These are phyloP conservation scores for Lojkania enalia DNA, from an alignment of 2,329 filamentous ascomycete species.

Conservation along the genomic window DNA sequence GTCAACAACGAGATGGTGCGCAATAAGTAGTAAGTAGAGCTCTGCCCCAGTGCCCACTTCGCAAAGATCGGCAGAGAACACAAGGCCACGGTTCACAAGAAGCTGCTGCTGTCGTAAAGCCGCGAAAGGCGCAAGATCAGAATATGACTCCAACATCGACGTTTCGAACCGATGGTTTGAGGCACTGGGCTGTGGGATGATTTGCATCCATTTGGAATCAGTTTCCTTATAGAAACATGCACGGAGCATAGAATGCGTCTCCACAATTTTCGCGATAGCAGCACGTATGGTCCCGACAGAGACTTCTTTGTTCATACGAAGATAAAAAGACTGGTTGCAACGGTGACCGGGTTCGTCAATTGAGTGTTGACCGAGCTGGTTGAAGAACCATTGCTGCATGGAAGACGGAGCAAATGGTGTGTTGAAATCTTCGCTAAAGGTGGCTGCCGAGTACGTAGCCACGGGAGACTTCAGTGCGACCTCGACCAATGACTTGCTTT, in stretches of 20 bases:
- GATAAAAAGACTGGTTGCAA: slow-evolving; percentile 47
- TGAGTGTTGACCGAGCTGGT: slow-evolving; percentile 7
- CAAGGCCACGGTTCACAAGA: slow-evolving; percentile 22
- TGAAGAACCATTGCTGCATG: slow-evolving; percentile 46
- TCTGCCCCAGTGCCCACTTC: slow-evolving; percentile 22
- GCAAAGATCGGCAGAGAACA: slow-evolving; percentile 45
- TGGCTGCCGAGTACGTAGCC: slow-evolving; percentile 1
- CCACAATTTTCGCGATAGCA: slow-evolving; percentile 12
- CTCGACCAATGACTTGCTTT: slow-evolving; percentile 42
- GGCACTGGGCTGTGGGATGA: not conserved
- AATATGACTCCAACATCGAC: not conserved
- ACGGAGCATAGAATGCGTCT: slow-evolving; percentile 24
- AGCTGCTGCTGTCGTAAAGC: not conserved
- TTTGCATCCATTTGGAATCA: slow-evolving; percentile 3
- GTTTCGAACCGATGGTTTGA: not conserved
- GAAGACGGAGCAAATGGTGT: slow-evolving; percentile 44
- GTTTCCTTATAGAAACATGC: slow-evolving; percentile 13
- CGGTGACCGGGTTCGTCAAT: slow-evolving; percentile 29
- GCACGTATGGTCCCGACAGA: slow-evolving; percentile 21
- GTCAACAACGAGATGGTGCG: slow-evolving; percentile 39
- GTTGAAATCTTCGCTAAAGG: slow-evolving; percentile 16
- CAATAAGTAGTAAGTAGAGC: slow-evolving; percentile 30
- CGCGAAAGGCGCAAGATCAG: not conserved
- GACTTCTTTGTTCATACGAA: slow-evolving; percentile 33
- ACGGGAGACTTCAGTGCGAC: slow-evolving; percentile 3